Conservation (phyloP, 2,329 filamentous ascomycete genomes). For the Xylariaceae sp. region DNA sequence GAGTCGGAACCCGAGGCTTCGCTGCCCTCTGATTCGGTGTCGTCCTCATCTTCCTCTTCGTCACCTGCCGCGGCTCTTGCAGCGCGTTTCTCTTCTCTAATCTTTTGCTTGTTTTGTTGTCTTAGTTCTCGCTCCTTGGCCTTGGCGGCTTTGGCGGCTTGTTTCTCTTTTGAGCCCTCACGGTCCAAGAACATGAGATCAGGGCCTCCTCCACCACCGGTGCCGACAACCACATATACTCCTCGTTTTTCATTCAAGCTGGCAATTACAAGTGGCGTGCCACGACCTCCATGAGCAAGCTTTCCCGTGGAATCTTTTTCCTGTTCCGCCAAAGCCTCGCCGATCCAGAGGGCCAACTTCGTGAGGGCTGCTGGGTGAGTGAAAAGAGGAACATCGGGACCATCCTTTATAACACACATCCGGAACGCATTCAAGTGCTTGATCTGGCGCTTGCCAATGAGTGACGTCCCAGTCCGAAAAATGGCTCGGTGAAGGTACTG, state of each 20-base stretch:
- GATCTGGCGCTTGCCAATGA: slow-evolving; percentile 92
- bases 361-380: slow-evolving; percentile 89
- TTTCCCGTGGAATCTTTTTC: slow-evolving; percentile 73
- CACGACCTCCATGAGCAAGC: slow-evolving; percentile 63
- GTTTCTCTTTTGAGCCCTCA: slow-evolving; percentile 60
- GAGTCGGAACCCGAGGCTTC: slow-evolving; percentile 46
- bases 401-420: slow-evolving; percentile 93
- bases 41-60: slow-evolving; percentile 47
- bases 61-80: slow-evolving; percentile 51
- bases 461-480: slow-evolving; percentile 82
- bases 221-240: slow-evolving; percentile 89
- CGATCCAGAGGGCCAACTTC: slow-evolving; percentile 91
- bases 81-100: slow-evolving; percentile 58
- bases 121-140: slow-evolving; percentile 58
- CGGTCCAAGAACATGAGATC: slow-evolving; percentile 66
- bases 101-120: slow-evolving; percentile 52
- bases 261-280: slow-evolving; percentile 84
- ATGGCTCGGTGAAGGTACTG: slow-evolving; percentile 90
- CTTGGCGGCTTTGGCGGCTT: slow-evolving; percentile 60
- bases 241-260: slow-evolving; percentile 82
- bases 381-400: slow-evolving; percentile 86
- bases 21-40: slow-evolving; percentile 48
- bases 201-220: slow-evolving; percentile 78
- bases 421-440: slow-evolving; percentile 88
- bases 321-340: slow-evolving; percentile 85